Base-by-base conservation (phyloP, 2,329 filamentous ascomycete genomes). In the Leptographium galeiforme region DNA sequence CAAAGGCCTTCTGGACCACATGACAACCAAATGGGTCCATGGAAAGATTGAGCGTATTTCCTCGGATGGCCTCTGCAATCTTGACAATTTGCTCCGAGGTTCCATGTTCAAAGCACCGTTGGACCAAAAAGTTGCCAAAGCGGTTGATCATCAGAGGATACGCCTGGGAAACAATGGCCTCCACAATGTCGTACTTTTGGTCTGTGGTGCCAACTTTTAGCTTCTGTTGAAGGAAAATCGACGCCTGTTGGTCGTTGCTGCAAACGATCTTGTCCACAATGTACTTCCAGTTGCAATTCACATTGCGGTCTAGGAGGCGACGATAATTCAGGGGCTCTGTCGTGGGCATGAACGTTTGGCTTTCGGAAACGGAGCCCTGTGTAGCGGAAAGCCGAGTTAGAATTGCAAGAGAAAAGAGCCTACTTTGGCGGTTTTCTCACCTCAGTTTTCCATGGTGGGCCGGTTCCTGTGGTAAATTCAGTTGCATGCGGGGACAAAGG, bases 11-110 rank as follows among this genome's bases (percentile, higher is more conserved):
- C 70, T 98, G 93, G 48, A 98, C 86, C 46, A 98, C 93, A 66
- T 98, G 93, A 63, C 93, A 98, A 25, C 93, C 93, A 66, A 98
- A 98, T 0, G 94, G 87, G 67, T 98, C 94, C 91, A 97, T 97
- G 58, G 91, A 97, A 50, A 98, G 79, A 57, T 81, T 93, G 60
- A 98, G 76, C 14, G 91, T 96, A 63, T 95, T 95, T 54, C 91
- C 91, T 61, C 90, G 85, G 63, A 98, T 96, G 33, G 89, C 84
- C 66, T 94, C 85, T 34, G 93, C 93, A 68, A 98, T 98, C 61
- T 89, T 86, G 67, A 95, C 82, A 61, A 98, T 84, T 68, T 98
- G 93, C 62, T 96, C 90, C 0, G 88, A 83, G 14, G 90, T 95
- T 50, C 94, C 93, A 66, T 98, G 93, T 70, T 98, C 94, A 66